phyloP scores from a whole-genome alignment of 805 yeast species.

The Zygoascus ofunaensis region DNA sequence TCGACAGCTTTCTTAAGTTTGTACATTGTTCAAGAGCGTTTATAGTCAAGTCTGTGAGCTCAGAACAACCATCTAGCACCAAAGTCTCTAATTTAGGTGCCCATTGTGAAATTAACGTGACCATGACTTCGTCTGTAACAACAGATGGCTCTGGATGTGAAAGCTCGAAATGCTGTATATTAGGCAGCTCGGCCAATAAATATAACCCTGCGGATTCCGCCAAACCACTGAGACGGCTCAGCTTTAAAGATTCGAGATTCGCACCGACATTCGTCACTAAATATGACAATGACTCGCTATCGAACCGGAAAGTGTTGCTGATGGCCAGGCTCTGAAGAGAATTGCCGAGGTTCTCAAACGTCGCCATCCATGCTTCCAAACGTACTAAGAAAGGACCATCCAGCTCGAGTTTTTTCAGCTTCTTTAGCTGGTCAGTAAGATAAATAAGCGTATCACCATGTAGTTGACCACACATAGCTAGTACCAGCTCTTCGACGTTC shows the following conservation, averaged over 20 bases:
- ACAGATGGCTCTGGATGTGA: constrained; percentile 37
- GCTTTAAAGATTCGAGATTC: constrained; percentile 42
- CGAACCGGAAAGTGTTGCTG: constrained; percentile 75
- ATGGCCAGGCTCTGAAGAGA: constrained; percentile 51
- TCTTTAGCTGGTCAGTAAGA: constrained; percentile 47
- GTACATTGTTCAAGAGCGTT: constrained; percentile 51
- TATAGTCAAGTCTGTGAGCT: constrained; percentile 55
- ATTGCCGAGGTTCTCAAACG: constrained; percentile 46
- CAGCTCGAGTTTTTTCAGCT: constrained; percentile 48
- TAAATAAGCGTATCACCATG: constrained; percentile 67
- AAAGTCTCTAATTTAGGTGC: constrained; percentile 55
- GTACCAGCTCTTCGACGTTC: constrained; percentile 48
- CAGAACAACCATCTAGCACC: constrained; percentile 63
- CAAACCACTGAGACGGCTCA: constrained; percentile 68
- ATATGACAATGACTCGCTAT: constrained; percentile 52
- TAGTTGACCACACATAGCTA: constrained; percentile 90
- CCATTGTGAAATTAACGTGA: constrained; percentile 39
- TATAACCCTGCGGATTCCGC: constrained; percentile 48
- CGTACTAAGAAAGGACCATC: constrained; percentile 88
- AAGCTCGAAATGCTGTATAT: constrained; percentile 51
- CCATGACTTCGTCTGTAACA: constrained; percentile 57
- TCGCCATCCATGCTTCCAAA: constrained; percentile 66
- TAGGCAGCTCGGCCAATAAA: constrained; percentile 51
- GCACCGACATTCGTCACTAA: constrained; percentile 39
- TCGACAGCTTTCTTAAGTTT: constrained; percentile 47